Evolutionary conservation across 2,329 filamentous ascomycete genomes (phyloP).

Genomic region (Apiospora kogelbergensis): DNA sequence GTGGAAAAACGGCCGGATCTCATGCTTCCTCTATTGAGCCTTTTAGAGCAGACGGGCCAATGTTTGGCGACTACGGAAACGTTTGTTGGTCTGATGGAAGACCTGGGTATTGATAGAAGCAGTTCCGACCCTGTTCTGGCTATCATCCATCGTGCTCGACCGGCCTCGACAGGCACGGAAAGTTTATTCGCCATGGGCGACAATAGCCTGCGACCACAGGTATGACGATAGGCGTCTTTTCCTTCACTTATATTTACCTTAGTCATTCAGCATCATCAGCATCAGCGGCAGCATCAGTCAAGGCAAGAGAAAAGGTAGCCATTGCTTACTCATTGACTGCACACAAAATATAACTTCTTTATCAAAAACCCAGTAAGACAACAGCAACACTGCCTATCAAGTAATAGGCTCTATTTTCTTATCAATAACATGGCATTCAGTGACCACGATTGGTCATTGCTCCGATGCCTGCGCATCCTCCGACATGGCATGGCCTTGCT

Average conservation of each 20-base stretch:
- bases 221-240: not conserved
- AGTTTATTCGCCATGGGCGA: not conserved
- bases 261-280: not conserved
- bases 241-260: not conserved
- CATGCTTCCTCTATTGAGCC: not conserved
- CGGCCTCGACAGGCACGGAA: not conserved
- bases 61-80: not conserved
- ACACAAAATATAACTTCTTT: not conserved
- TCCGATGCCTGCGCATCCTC: not conserved
- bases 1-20: not conserved
- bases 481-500: not conserved
- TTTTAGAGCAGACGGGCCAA: not conserved
- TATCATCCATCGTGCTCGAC: not conserved
- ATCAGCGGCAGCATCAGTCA: not conserved
- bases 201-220: not conserved
- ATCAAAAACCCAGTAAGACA: not conserved
- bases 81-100: constrained; percentile 11
- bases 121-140: not conserved
- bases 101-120: constrained; percentile 1
- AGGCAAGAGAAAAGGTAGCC: not conserved
- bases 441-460: not conserved
- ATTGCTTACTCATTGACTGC: not conserved
- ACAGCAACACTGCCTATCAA: not conserved
- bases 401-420: not conserved
- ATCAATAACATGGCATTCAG: not conserved